Percentiles rank a stretch among this genome's conserved stretches.
These are phyloP conservation scores for Candolleomyces efflorescens DNA, from an alignment of 768 basidiomycete genomes.

Conservation along the genomic window DNA sequence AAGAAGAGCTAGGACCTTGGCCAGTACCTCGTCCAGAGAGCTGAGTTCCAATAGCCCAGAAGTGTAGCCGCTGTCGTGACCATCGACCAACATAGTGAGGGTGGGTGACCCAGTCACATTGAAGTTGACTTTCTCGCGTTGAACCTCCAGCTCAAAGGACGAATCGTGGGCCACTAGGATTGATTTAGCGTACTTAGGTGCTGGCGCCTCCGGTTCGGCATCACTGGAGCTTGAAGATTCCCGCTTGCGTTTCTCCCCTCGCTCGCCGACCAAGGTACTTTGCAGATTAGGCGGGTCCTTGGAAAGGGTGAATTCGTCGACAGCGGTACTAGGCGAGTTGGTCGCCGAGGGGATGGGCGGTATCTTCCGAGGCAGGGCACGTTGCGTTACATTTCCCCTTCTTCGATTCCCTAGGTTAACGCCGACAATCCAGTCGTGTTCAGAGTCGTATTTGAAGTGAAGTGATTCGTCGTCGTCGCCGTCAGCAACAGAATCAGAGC, in stretches of 20 bases:
- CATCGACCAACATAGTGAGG: background rate
- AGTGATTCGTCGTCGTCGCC: conserved; percentile 1
- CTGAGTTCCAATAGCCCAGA: background rate
- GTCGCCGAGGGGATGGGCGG: background rate
- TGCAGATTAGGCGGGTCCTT: conserved; percentile 6
- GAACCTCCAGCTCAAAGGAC: conserved; percentile 41
- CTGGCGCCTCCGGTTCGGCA: conserved; percentile 32
- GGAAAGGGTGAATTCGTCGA: conserved; percentile 4
- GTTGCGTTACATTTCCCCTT: background rate
- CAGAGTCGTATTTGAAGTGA: conserved; percentile 11
- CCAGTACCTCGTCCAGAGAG: conserved; percentile 20
- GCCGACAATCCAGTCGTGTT: conserved; percentile 15
- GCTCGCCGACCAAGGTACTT: background rate
- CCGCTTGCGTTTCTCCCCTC: conserved; percentile 25
- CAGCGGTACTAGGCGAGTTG: background rate
- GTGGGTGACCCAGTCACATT: conserved; percentile 1
- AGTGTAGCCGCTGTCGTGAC: background rate
- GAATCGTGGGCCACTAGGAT: conserved; percentile 35
- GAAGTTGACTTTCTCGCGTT: conserved; percentile 29
- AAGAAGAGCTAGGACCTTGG: conserved; percentile 36
- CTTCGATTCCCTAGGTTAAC: background rate
- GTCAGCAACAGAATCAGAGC: conserved; percentile 12
- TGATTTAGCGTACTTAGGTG: conserved; percentile 39
- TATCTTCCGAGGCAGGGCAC: background rate
- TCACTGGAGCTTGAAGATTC: conserved; percentile 34